Base-by-base conservation (phyloP, 139 green algal species). In the Chlamydomonas sp. region DNA sequence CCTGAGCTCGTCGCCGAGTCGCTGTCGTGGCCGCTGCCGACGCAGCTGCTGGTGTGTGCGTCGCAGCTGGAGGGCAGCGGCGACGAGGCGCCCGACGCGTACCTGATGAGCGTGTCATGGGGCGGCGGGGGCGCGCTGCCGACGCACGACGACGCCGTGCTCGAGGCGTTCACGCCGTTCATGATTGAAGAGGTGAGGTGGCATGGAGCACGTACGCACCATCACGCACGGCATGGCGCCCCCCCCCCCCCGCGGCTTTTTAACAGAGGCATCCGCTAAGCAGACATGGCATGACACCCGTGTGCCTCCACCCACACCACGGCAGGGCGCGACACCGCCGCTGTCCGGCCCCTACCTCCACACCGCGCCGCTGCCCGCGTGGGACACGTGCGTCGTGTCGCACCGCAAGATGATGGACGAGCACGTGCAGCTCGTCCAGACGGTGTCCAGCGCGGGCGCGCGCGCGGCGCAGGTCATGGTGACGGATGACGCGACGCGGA, bases 391-490 rank as follows among this genome's bases (percentile, higher is more conserved):
- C 0, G 67, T 85, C 28, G 65, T 65, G 2, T 62, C 72, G 20
- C 84, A 90, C 71, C 74, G 76, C 65, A 82, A 83, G 72, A 54
- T 74, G 4, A 62, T 36, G 1, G 84, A 90, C 58, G 77, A 87
- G n/a, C 84, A 90, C 61, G 48, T 90, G 4, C 83, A 77, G 39
- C 29, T 88, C 58, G 5, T 65, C 34, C 37, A 63, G 36, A 30
- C 48, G 24, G 34, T 33, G 35, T 48, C 16, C 13, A 48, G 37
- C 22, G 33, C 10, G 48, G 6, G 49, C 4, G 24, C 48, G 43
- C 38, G 54, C 22, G 13, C 22, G 47, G 8, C 24, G 16, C 22
- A 49, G 31, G 68, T 43, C 5, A 65, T 76, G 10, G 39, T 89
- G 3, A 80, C 71, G 5, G 77, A 85, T 29, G 84, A 87, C 35